Percentiles rank a stretch among this genome's conserved stretches.
phyloP scores from a whole-genome alignment of 257 asterid species.

The Solanum peruvianum region DNA sequence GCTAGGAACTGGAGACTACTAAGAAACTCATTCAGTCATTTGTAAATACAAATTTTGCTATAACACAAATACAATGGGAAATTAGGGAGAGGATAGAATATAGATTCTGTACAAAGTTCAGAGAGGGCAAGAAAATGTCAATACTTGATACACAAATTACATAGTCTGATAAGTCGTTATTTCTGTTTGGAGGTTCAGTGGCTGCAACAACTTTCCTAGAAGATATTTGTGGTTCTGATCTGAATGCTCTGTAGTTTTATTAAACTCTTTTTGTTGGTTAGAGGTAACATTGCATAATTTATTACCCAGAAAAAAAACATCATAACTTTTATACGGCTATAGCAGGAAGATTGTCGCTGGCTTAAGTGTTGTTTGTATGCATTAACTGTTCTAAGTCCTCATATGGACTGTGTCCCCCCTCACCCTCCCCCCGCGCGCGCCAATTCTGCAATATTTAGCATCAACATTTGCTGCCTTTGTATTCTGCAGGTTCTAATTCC shows the following conservation, averaged over 20 bases:
- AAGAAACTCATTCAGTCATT: neutral
- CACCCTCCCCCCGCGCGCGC: too few species aligned
- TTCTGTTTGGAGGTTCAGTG: neutral
- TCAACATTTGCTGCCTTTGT: constrained; percentile 5
- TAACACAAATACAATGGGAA: neutral
- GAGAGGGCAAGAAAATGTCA: neutral
- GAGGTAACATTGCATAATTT: neutral
- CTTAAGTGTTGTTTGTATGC: neutral
- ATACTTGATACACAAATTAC: neutral
- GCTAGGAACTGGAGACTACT: neutral
- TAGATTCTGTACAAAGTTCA: neutral
- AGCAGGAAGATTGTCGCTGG: neutral
- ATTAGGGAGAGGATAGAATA: neutral
- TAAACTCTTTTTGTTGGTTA: neutral
- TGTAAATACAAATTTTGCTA: neutral
- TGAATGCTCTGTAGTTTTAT: neutral
- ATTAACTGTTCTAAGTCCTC: neutral
- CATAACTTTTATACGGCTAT: neutral
- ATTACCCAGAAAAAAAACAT: neutral
- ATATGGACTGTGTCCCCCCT: neutral
- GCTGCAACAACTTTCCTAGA: neutral
- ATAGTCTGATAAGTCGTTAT: neutral
- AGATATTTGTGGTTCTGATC: neutral
- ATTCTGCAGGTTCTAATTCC: constrained; percentile 75
- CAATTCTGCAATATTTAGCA: neutral